phyloP scores from a whole-genome alignment of 2,329 filamentous ascomycete genomes.

The Fusarium equiseti region DNA sequence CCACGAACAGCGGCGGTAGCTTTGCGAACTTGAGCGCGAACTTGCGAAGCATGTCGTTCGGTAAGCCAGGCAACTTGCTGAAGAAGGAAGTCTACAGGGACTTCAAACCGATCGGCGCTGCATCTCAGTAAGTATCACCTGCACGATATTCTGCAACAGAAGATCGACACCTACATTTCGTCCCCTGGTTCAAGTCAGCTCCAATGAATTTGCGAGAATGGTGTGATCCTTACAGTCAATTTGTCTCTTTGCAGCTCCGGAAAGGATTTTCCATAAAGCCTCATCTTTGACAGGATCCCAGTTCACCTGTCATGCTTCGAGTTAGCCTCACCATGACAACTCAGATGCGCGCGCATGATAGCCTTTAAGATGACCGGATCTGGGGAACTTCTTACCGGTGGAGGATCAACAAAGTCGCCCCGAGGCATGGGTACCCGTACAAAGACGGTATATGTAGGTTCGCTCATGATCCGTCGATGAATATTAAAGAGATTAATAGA shows the following conservation, averaged over 20 bases:
- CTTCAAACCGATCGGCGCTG: constrained; percentile 82
- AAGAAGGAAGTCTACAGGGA: constrained; percentile 87
- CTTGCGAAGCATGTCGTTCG: constrained; percentile 88
- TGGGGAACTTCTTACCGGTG: constrained; percentile 69
- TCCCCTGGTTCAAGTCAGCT: constrained; percentile 69
- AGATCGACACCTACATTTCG: constrained; percentile 70
- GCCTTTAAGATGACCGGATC: constrained; percentile 10
- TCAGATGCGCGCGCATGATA: constrained; percentile 39
- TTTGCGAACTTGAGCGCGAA: constrained; percentile 89
- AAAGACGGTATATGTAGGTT: constrained; percentile 78
- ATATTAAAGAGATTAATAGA: constrained; percentile 25
- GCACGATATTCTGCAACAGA: constrained; percentile 13
- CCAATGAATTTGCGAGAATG: constrained; percentile 4
- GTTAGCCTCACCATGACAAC: constrained; percentile 42
- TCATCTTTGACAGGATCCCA: constrained; percentile 92
- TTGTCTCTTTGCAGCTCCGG: constrained; percentile 82
- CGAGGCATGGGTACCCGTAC: constrained; percentile 90
- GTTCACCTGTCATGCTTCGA: constrained; percentile 70
- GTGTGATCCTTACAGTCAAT: constrained; percentile 78
- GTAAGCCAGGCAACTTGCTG: constrained; percentile 96
- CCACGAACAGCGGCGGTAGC: constrained; percentile 70
- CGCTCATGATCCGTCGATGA: constrained; percentile 56
- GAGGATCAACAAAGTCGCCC: constrained; percentile 90
- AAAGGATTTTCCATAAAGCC: constrained; percentile 89
- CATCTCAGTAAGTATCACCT: constrained; percentile 40